A percentile compares a stretch with the other conserved stretches of the same genome.
Evolutionary conservation across 495 filamentous ascomycete genomes (phyloP).

Genomic region (Podospora didyma): DNA sequence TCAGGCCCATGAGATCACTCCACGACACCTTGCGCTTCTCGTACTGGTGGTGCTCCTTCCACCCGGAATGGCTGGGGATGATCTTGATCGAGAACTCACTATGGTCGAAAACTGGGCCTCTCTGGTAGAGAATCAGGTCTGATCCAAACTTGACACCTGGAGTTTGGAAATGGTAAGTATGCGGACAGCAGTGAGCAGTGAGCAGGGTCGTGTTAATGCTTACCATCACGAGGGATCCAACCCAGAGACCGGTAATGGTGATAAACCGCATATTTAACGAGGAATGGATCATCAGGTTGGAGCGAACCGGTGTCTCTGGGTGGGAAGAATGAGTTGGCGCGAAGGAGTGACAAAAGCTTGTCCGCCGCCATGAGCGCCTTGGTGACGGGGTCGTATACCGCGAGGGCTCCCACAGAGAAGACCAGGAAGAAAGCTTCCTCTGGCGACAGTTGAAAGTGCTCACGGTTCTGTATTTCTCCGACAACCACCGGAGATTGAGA

Average conservation of each 20-base stretch:
- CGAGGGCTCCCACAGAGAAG: slow-evolving; percentile 76
- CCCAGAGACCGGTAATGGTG: slow-evolving; percentile 96
- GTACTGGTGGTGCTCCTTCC: slow-evolving; percentile 51
- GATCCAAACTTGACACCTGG: slow-evolving; percentile 77
- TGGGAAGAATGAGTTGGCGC: slow-evolving; percentile 67
- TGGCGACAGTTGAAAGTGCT: slow-evolving; percentile 83
- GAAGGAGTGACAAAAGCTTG: slow-evolving; percentile 61
- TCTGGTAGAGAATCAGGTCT: slow-evolving; percentile 89
- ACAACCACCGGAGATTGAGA: background rate
- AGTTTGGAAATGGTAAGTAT: too few relatives aligned
- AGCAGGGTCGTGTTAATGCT: too few relatives aligned
- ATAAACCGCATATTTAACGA: slow-evolving; percentile 82
- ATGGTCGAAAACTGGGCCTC: slow-evolving; percentile 91
- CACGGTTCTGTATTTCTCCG: slow-evolving; percentile 61
- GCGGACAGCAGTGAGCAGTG: too few relatives aligned
- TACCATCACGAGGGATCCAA: slow-evolving; percentile 90
- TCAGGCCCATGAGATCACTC: slow-evolving; percentile 91
- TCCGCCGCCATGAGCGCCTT: slow-evolving; percentile 43
- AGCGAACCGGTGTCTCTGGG: slow-evolving; percentile 35
- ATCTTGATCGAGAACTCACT: slow-evolving; percentile 87
- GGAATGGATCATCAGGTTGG: slow-evolving; percentile 73
- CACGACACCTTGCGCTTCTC: slow-evolving; percentile 55
- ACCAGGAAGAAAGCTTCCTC: slow-evolving; percentile 92
- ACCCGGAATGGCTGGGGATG: slow-evolving; percentile 78
- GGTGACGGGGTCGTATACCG: slow-evolving; percentile 55